Base-by-base conservation (phyloP, 805 yeast genomes). In the Nakazawaea anatomiae region DNA sequence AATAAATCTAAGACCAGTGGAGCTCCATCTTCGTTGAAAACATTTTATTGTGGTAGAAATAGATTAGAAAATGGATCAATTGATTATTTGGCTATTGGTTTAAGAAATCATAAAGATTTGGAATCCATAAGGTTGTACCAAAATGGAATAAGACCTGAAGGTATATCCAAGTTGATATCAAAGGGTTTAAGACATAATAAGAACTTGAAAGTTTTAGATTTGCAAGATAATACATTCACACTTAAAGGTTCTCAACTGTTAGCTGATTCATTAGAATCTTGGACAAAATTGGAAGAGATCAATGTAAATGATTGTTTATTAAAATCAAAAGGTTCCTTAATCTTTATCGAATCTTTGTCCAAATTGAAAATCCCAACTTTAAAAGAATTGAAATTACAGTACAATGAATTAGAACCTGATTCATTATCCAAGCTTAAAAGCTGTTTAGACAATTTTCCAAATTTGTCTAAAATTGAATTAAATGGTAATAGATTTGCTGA, bases 141-240 rank as follows among this genome's bases (percentile, higher is more conserved):
- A 72, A 94, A 94, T 67, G 99, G 99, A 64, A 94, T 94, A 57
- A 83, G 99, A 69, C 98, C 96, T 50, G 83, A 81, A 51, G 99
- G 99, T 59, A 83, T 92, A 51, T 79, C 85, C 55, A 82, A 78
- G 58, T 76, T 92, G 61, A 74, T 92, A 57, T 70, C 72, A 18
- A 77, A 85, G 48, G 98, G 97, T 51, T 78, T 94, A 60, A 67
- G 77, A 42, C 65, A 74, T 55, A 82, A 87, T 64, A 72, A 74
- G 30, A 70, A 77, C 28, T 76, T 94, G 59, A 74, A 81, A 58
- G 79, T 78, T 39, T 69, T 94, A 40, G 98, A 94, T 69, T 74
- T 94, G 57, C 97, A 94, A 72, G 99, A 94, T 68, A 94, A 94
- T 69, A 94, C 99, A 6, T 83, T 94, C 66, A 94, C 99, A 8